Conservation (phyloP, 805 yeast species). For the Candida morakotiae region DNA sequence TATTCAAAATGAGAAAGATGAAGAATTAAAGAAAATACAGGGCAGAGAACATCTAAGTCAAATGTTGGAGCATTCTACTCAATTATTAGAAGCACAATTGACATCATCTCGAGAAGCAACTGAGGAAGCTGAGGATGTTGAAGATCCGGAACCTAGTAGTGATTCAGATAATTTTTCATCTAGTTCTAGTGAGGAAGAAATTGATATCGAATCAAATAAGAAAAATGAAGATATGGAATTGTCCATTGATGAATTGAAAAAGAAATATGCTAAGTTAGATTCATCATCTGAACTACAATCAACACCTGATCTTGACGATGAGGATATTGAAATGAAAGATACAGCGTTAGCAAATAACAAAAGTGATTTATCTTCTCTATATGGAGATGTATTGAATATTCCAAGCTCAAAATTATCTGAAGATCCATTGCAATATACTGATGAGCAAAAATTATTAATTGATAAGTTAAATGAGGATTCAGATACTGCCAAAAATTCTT, state of each 20-base stretch:
- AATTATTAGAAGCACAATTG: constrained; percentile 80
- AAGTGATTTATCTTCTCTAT: constrained; percentile 13
- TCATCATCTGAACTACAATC: constrained; percentile 10
- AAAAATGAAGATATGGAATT: constrained; percentile 41
- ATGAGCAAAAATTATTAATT: constrained; percentile 29
- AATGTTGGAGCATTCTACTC: constrained; percentile 88
- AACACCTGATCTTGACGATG: constrained; percentile 11
- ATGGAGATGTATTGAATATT: constrained; percentile 11
- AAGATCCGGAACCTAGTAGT: constrained; percentile 15
- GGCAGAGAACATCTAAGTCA: constrained; percentile 86
- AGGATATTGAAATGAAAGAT: constrained; percentile 9
- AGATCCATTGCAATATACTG: constrained; percentile 18
- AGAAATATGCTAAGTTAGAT: constrained; percentile 50
- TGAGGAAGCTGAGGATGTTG: constrained; percentile 21
- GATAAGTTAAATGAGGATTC: constrained; percentile 15
- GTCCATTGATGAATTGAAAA: constrained; percentile 51
- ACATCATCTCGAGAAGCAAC: constrained; percentile 29
- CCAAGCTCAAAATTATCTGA: background rate
- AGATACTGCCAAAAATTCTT: constrained; percentile 2
- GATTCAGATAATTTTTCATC: constrained; percentile 13
- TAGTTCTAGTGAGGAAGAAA: constrained; percentile 17
- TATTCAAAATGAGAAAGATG: constrained; percentile 72
- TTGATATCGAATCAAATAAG: constrained; percentile 17
- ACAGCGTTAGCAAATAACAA: constrained; percentile 9
- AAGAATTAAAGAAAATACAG: constrained; percentile 70